Base-by-base conservation (phyloP, 352 stramenopile genomes). In the Pythium dissotocum region DNA sequence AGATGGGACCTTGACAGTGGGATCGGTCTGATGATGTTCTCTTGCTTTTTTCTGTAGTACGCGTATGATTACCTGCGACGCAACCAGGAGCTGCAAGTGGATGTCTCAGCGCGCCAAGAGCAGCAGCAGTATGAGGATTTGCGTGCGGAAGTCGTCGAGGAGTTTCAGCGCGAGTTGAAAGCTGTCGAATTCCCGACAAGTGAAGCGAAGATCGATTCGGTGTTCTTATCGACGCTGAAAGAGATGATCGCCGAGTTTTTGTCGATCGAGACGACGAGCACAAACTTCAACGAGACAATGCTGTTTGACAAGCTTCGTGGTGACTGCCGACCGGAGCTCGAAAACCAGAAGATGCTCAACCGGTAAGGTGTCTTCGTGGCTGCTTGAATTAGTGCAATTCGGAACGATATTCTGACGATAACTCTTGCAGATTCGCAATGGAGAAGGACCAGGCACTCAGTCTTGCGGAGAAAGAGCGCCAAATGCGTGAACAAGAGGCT, bases 311-410 rank as follows among this genome's bases (percentile, higher is more conserved):
- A 78, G 38, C 67, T 95, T 24, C 84, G 77, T 16, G 78, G 54
- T 10, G 84, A 94, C 60, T 90, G 83, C 63, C 81, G 73, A 60
- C 54, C 69, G 36, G 72, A 76, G 3, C 70, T 95, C 13, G 78
- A 91, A 40, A 91, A 87, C 38, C 84, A 94, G 58, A 95, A 93
- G 55, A 68, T 81, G 54, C 72, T 92, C 9, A 93, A 91, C 63
- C 60, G 76, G 83, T 92, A 59, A 4, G 76, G 68, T 49, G 24
- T 49, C n/a, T 40, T 46, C 67, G 3, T 58, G 33, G 33, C 9
- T 38, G 33, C 33, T 38, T 6, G 33, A 10, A 38, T 38, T 10
- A 10, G 33, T 38, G 5, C 9, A 10, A 9, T 9, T 38, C 21
- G 10, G 12, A 32, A 13, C 8, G 55, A 40, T 54, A 24, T 36